Conservation (phyloP, 305 asterid genomes). For the Fraxinus floribunda region DNA sequence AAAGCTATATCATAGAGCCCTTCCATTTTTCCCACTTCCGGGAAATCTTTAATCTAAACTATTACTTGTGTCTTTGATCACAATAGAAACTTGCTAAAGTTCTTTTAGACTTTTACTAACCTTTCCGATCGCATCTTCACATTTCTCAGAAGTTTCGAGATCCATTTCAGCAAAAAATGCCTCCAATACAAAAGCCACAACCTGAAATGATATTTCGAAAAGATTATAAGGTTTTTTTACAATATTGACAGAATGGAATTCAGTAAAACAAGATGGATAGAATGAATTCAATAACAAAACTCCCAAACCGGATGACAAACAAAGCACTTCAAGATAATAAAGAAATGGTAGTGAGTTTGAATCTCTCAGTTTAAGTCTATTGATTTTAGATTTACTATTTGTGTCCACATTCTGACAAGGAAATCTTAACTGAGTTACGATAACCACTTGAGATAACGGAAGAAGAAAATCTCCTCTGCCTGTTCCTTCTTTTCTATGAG, state of each 20-base stretch:
- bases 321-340: not conserved
- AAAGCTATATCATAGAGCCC: not conserved
- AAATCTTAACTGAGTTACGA: not conserved
- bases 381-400: not conserved
- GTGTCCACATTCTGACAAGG: not conserved
- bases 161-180: conserved; percentile 98
- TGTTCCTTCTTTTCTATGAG: not conserved
- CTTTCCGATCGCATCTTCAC: conserved; percentile 43
- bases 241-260: not conserved
- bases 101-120: conserved; percentile 36
- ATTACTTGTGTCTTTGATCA: not conserved
- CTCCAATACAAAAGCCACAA: conserved; percentile 96
- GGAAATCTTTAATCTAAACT: not conserved
- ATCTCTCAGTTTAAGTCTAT: not conserved
- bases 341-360: not conserved
- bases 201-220: conserved; percentile 43
- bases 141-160: conserved; percentile 54
- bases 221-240: not conserved
- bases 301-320: not conserved
- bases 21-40: not conserved
- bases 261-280: not conserved
- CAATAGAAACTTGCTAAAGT: conserved; percentile 5
- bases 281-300: not conserved
- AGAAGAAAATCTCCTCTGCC: not conserved
- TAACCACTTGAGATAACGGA: not conserved